A percentile compares a stretch with the other conserved stretches of the same genome.
phyloP scores from a whole-genome alignment of 495 filamentous ascomycete genomes.

The Friedmanniomyces simplex region DNA sequence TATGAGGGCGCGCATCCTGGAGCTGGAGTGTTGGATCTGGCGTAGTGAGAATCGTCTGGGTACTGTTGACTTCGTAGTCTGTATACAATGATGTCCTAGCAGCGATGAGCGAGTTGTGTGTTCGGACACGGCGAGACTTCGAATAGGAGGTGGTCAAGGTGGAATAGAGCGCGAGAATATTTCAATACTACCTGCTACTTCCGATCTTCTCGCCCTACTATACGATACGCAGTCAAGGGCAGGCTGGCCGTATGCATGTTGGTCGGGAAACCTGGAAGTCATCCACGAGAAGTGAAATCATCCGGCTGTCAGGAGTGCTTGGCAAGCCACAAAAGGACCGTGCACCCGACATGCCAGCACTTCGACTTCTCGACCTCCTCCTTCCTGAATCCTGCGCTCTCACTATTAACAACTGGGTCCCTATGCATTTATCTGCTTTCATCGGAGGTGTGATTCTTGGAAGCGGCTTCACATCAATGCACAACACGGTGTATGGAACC shows the following conservation, averaged over 20 bases:
- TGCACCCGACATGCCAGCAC: no score
- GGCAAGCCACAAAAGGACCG: neutral
- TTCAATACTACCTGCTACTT: neutral
- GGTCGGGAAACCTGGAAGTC: neutral
- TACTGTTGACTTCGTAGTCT: neutral
- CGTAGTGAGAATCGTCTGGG: neutral
- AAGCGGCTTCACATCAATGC: no score
- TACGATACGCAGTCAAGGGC: neutral
- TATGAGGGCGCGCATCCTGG: constrained; percentile 2
- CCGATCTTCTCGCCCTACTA: neutral
- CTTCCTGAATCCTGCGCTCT: no score
- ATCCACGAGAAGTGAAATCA: neutral
- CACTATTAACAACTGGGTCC: no score
- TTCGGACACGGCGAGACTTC: no score
- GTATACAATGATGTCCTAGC: neutral
- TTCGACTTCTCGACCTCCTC: no score
- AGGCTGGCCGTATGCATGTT: neutral
- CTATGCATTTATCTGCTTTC: no score
- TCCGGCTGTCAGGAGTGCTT: neutral
- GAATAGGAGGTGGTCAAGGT: neutral
- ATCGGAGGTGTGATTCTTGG: no score
- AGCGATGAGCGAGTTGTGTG: neutral
- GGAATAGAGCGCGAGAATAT: neutral
- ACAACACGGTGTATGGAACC: no score
- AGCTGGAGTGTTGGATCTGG: no score